These are phyloP conservation scores for Phaeosphaeriaceae sp. DNA, from an alignment of 2,329 filamentous ascomycete species.

Conservation along the genomic window DNA sequence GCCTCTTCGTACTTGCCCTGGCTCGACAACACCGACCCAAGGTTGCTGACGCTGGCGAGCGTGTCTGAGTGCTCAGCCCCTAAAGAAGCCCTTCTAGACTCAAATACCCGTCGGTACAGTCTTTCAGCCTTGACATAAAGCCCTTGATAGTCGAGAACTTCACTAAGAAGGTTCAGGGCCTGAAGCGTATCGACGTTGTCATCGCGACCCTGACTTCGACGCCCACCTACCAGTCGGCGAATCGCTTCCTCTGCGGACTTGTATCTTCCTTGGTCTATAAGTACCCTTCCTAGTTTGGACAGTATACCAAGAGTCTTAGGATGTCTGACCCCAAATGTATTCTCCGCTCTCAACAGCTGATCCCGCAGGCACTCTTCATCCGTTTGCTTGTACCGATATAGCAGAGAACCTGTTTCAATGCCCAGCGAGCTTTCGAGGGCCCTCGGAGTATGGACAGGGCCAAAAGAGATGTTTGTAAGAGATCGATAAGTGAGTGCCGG, in stretches of 20 bases:
- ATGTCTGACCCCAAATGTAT: not conserved
- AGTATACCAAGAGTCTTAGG: constrained; percentile 11
- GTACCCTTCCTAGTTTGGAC: constrained; percentile 12
- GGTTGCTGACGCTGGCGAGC: not conserved
- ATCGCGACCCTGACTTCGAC: constrained; percentile 4
- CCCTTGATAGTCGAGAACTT: constrained; percentile 17
- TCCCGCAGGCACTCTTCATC: constrained; percentile 20
- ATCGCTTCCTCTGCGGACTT: constrained; percentile 19
- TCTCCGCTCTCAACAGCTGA: constrained; percentile 17
- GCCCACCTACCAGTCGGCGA: constrained; percentile 16
- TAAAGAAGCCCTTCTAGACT: no score
- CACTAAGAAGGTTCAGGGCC: constrained; percentile 16
- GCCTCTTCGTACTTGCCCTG: no score
- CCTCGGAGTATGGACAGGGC: not conserved
- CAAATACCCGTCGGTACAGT: not conserved
- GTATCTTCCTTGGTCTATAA: constrained; percentile 25
- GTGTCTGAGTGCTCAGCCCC: not conserved
- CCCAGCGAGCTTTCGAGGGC: not conserved
- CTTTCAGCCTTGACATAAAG: constrained; percentile 18
- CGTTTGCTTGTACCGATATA: constrained; percentile 11
- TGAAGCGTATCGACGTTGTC: constrained; percentile 9
- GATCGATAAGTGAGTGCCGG: constrained; percentile 14
- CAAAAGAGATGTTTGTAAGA: constrained; percentile 10
- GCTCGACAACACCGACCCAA: no score
- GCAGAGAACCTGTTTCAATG: not conserved